Evolutionary conservation across 2,329 filamentous ascomycete species (phyloP), one percentile per base, ranked within the genome.

Genomic region (Ceratocystiopsis sp.): DNA sequence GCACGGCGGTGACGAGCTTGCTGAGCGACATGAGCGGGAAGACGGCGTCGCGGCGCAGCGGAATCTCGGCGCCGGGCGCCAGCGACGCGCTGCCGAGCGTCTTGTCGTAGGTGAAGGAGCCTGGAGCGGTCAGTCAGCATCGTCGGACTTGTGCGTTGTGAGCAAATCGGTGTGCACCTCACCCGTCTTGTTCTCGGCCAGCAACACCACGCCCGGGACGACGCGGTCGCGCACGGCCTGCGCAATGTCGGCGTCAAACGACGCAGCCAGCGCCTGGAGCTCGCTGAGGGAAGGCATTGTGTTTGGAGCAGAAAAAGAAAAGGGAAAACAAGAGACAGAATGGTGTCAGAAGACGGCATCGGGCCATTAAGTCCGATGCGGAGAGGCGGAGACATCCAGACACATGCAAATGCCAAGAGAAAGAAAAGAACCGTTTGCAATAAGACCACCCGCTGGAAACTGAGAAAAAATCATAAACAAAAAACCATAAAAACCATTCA

Each of bases 1-100:
- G 59, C 40, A 72, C 58, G 29, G 61, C 58, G 1, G 69, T 65
- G 19, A 69, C 43, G 13, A 74, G 57, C 49, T 64, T 64, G 37
- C 59, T 57, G 50, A 59, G 55, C 33, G 60, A 62, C 21, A 58
- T 57, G 25, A 62, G 44, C 36, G 49, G 47, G 41, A 63, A 51
- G 42, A 59, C 54, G 25, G 55, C 56, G 43, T 61, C 53, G 29
- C 42, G 34, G 9, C 33, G 35, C 35, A 54, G 49, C 10, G 46
- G 46, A 17, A 18, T 37, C 3, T 49, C 46, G 13, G 44, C n/a
- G 19, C 38, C 40, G 25, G 50, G 42, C 34, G 47, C 41, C 35
- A 54, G 40, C 7, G 50, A 52, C 38, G 41, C 18, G 3, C 43
- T 33, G 41, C 55, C 53, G 13, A 49, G 2, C 15, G 51, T 40